Base-by-base conservation (phyloP, 1,284 basidiomycete genomes). In the Mycena citricolor region DNA sequence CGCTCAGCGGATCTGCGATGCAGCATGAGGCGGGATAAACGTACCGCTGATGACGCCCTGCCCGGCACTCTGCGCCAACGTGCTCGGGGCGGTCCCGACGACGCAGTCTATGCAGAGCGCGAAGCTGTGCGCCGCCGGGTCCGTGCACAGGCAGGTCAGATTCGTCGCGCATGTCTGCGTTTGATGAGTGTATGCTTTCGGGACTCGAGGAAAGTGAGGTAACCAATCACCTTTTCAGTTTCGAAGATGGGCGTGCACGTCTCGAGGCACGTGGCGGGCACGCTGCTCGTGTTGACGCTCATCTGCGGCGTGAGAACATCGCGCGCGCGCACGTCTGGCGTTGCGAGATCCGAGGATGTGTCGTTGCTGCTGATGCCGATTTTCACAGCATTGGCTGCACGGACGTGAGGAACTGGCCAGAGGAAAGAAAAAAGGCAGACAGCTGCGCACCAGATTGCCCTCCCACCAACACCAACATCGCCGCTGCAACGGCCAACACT, bases 71-170 rank as follows among this genome's bases (percentile, higher is more conserved):
- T 46, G 40, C 16, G 32, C 39, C 2, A 51, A 31, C 2, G 17
- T 36, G 11, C 12, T 30, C 7, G 23, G 20, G 7, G 14, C 13
- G 5, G 29, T 4, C 5, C 34, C 26, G 1, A 39, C 44, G 12
- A 40, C 36, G 13, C 49, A 51, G 20, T 42, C 40, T 4, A 51
- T 35, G 32, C 49, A 51, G 13, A 38, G 25, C 32, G 39, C 44
- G n/a, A 51, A 39, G 22, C 6, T 34, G n/a, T 34, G 12, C 10
- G 30, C 43, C 29, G 34, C 43, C 2, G 25, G 19, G 26, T 33
- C 10, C 1, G 43, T 51, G 40, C 49, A 51, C n/a, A 38, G 35
- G 16, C 49, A 51, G 4, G 24, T 39, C 8, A 51, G 8, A 28
- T 42, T 36, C 6, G 36, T 16, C 4, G 39, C 44, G 32, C 49